Base-by-base conservation (phyloP, 78 protist genomes). In the Emiliania huxleyi region DNA sequence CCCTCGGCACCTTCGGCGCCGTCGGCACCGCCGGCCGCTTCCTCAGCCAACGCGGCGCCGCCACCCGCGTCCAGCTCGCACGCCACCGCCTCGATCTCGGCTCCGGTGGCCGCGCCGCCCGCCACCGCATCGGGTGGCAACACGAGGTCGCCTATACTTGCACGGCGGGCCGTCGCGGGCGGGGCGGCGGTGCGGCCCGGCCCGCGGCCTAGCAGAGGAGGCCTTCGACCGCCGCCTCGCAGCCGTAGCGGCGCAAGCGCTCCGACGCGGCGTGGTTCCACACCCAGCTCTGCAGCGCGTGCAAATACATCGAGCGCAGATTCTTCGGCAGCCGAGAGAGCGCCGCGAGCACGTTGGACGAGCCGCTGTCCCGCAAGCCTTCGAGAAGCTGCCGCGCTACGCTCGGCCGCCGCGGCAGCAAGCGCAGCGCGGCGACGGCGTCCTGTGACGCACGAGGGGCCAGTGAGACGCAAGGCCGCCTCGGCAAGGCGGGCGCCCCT, bases 221-320 rank as follows among this genome's bases (percentile, higher is more conserved):
- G n/a, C 94, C 98, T 6, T 84, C 93, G 46, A 92, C 69, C 23
- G 55, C 48, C 23, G n/a, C 44, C 26, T 6, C 40, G 6, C 21
- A 23, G 29, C 96, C 94, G 89, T 45, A 90, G 23, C 45, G 33
- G 40, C 96, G 92, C 55, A 97, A 79, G 56, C 98, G 90, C 71
- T 88, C 71, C 44, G 95, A 79, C 35, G 95, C 95, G 92, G 95
- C 90, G 40, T 35, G 35, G 38, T 97, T 97, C 96, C 96, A 97
- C 52, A 97, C 69, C 33, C 0, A 22, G 38, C 48, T 21, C 77
- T 97, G 98, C 52, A 91, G 94, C 45, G 94, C 83, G 91, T 96
- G 97, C 38, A 94, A 43, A 85, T 94, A 97, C 19, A 97, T 88
- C 90, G 33, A 6, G 43, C 90, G 90, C 35, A 69, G 6, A 33